Evolutionary conservation across 2,329 filamentous ascomycete species (phyloP).

Genomic region (Pestalotiopsis sp.): DNA sequence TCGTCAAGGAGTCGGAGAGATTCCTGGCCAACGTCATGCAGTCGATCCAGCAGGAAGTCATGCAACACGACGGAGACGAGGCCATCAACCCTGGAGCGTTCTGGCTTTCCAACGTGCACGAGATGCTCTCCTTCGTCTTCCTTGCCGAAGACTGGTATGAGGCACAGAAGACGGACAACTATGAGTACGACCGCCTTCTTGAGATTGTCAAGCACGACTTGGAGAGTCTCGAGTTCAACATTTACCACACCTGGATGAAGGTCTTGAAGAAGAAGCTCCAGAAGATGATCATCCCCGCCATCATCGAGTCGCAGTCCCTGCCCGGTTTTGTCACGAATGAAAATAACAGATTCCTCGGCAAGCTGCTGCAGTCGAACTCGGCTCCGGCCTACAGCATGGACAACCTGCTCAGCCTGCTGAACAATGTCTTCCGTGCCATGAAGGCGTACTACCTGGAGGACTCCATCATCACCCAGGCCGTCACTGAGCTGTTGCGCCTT

Average conservation of each 20-base stretch:
- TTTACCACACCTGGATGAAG: constrained; percentile 99
- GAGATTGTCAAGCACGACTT: constrained; percentile 99
- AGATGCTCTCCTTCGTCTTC: constrained; percentile 99
- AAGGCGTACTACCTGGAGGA: constrained; percentile 98
- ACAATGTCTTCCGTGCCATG: constrained; percentile 98
- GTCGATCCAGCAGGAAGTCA: constrained; percentile 98
- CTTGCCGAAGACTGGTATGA: constrained; percentile 99
- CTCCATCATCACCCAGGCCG: constrained; percentile 91
- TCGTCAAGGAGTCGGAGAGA: constrained; percentile 98
- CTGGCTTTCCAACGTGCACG: constrained; percentile 98
- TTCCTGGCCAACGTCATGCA: constrained; percentile 99
- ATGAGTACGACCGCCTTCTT: constrained; percentile 94
- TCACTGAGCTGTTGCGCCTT: constrained; percentile 88
- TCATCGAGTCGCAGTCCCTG: constrained; percentile 97
- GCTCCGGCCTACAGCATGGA: constrained; percentile 99
- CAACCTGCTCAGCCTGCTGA: constrained; percentile 91
- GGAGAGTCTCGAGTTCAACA: constrained; percentile 98
- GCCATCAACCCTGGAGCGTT: constrained; percentile 97
- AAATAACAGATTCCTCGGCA: constrained; percentile 96
- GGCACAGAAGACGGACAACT: constrained; percentile 98
- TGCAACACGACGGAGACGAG: constrained; percentile 97
- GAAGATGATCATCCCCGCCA: constrained; percentile 99
- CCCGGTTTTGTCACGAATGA: constrained; percentile 99
- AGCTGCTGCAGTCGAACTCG: constrained; percentile 88
- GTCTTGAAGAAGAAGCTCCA: constrained; percentile 98